Base-by-base conservation (phyloP, 192 early-diverging fungal genomes). In the Spizellomyces punctatus region DNA sequence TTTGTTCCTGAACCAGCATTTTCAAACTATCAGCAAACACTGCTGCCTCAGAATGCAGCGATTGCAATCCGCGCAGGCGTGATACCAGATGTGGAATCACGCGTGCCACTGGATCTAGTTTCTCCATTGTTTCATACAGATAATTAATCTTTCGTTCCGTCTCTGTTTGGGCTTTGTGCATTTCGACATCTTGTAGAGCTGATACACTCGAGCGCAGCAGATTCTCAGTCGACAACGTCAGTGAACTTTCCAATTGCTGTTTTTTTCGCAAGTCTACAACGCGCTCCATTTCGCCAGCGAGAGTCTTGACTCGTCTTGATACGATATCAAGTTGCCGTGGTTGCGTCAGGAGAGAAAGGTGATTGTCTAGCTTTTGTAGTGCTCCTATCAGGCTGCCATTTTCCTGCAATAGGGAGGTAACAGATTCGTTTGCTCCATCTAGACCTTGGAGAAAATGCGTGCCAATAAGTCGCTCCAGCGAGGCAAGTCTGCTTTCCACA, bases 21-120 rank as follows among this genome's bases (percentile, higher is more conserved):
- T 88, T 86, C 46, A 96, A 82, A 6, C 87, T 89, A 8, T 92
- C 86, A 10, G 87, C 85, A 70, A 91, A 94, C 48, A 91, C 85
- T 12, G 91, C 82, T 0, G 93, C 92, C 72, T 97, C 94, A 0
- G 84, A 79, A 73, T 97, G 95, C 50, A 97, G 79, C 5, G 81
- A 81, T 59, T 91, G 87, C 46, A 97, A 82, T 7, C 88, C 86
- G 64, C 91, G 90, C 66, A 97, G 78, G 45, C 95, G 86, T 12
- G 88, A 77, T 14, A 95, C 82, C 16, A 95, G 82, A 0, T 92
- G 88, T 5, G 95, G 94, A 0, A 93, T 87, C 71, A 94, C 63
- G 19, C 89, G 85, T 54, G 92, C 82, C 19, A 97, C 76, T 1
- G 94, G 88, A 64, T 97, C 95, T 4, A 97, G 76, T 58, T 85